Evolutionary conservation across 371 early-diverging fungal species (phyloP).

Genomic region (Mucor saturninus): DNA sequence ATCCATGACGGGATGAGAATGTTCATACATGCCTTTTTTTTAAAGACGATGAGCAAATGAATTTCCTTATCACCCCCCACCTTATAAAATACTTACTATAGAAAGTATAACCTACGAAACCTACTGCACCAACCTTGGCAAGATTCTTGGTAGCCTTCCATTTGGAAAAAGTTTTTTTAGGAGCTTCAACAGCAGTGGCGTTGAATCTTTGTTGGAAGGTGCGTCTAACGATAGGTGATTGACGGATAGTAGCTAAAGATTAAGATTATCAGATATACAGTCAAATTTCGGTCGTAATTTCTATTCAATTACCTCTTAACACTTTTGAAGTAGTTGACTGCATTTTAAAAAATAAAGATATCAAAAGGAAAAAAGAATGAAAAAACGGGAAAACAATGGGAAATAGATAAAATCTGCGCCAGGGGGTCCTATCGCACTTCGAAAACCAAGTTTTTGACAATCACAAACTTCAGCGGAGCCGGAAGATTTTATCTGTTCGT

Average conservation of each 20-base stretch:
- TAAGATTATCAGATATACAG: not conserved
- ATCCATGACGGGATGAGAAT: constrained; percentile 61
- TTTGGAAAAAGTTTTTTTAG: constrained; percentile 21
- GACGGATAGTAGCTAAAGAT: constrained; percentile 23
- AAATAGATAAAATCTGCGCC: constrained; percentile 7
- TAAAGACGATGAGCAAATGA: not conserved
- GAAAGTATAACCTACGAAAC: constrained; percentile 27
- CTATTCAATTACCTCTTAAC: constrained; percentile 17
- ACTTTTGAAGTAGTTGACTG: constrained; percentile 12
- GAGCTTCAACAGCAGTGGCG: constrained; percentile 18
- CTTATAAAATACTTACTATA: constrained; percentile 19
- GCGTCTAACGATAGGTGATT: constrained; percentile 30
- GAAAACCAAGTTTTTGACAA: not conserved
- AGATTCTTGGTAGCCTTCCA: constrained; percentile 27
- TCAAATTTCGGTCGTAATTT: not conserved
- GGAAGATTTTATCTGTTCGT: too few relatives aligned
- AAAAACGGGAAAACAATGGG: constrained; percentile 21
- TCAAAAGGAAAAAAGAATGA: constrained; percentile 10
- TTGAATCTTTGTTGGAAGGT: constrained; percentile 28
- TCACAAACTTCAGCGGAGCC: not conserved
- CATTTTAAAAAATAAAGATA: constrained; percentile 15
- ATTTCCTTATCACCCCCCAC: not conserved
- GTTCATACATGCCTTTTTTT: constrained; percentile 50
- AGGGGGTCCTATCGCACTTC: not conserved
- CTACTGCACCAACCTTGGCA: constrained; percentile 22